Conservation (phyloP, 2,329 filamentous ascomycete genomes). For the Fusarium pseudocircinatum region DNA sequence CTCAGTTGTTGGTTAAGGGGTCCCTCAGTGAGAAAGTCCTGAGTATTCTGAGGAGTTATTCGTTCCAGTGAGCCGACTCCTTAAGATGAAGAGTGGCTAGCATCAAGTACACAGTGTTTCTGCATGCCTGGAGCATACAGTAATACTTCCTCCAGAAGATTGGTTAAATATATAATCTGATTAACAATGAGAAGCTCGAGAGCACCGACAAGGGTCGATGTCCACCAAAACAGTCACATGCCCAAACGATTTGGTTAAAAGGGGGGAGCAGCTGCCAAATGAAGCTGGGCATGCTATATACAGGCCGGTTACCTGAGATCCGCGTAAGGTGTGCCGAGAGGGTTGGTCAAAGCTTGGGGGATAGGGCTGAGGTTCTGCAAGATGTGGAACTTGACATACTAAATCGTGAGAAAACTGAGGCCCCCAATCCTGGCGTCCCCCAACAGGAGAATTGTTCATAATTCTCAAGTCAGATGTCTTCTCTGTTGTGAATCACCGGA, state of each 20-base stretch:
- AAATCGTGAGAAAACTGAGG: not conserved
- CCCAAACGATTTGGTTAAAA: not conserved
- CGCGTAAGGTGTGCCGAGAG: not conserved
- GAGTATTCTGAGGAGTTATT: no score
- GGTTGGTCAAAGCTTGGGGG: not conserved
- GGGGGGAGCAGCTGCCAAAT: not conserved
- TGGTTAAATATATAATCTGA: no score
- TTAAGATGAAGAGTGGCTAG: no score
- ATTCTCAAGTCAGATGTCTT: not conserved
- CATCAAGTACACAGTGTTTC: no score
- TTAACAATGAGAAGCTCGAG: no score
- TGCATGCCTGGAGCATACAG: no score
- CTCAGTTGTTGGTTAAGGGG: not conserved
- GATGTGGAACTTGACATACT: not conserved
- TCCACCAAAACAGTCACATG: not conserved
- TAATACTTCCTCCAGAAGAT: no score
- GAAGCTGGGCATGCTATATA: not conserved
- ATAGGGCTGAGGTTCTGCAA: not conserved
- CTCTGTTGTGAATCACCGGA: not conserved
- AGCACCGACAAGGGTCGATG: not conserved
- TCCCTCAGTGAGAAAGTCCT: no score
- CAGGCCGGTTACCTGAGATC: fast-evolving
- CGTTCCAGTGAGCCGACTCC: no score
- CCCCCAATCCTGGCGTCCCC: not conserved
- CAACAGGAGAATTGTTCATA: not conserved